phyloP scores from a whole-genome alignment of 768 basidiomycete species.

The Phlebiopsis gigantea region DNA sequence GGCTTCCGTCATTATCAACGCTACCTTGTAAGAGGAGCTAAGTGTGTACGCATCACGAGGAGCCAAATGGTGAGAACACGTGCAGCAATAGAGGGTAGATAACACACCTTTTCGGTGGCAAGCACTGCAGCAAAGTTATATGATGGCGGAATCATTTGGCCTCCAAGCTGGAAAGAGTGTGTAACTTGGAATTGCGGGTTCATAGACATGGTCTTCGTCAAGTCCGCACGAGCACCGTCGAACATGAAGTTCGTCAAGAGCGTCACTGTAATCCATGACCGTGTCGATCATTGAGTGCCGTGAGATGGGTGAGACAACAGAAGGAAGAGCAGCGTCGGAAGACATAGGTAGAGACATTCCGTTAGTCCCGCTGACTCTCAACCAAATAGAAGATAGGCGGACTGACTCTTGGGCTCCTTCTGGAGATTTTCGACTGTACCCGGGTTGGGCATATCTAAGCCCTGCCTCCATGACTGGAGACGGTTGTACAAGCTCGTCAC shows the following conservation, averaged over 20 bases:
- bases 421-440: slow-evolving; percentile 89
- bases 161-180: slow-evolving; percentile 90
- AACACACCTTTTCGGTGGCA: slow-evolving; percentile 70
- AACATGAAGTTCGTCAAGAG: slow-evolving; percentile 93
- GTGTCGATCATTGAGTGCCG: background rate
- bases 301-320: background rate
- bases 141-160: slow-evolving; percentile 74
- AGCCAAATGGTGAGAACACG: slow-evolving; percentile 17
- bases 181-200: slow-evolving; percentile 98
- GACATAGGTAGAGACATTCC: background rate
- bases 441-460: slow-evolving; percentile 83
- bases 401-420: slow-evolving; percentile 86
- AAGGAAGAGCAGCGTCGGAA: background rate
- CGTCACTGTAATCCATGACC: slow-evolving; percentile 51
- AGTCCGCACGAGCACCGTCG: slow-evolving; percentile 94
- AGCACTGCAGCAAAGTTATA: slow-evolving; percentile 96
- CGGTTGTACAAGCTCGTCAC: slow-evolving; percentile 63
- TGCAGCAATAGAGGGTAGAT: background rate
- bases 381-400: background rate
- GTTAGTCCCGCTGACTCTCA: background rate
- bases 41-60: background rate
- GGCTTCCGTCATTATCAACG: slow-evolving; percentile 89
- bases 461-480: slow-evolving; percentile 77
- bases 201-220: slow-evolving; percentile 88
- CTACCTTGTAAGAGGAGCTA: slow-evolving; percentile 91